Conservation (phyloP, 805 yeast species). For the Ogataea corticis region DNA sequence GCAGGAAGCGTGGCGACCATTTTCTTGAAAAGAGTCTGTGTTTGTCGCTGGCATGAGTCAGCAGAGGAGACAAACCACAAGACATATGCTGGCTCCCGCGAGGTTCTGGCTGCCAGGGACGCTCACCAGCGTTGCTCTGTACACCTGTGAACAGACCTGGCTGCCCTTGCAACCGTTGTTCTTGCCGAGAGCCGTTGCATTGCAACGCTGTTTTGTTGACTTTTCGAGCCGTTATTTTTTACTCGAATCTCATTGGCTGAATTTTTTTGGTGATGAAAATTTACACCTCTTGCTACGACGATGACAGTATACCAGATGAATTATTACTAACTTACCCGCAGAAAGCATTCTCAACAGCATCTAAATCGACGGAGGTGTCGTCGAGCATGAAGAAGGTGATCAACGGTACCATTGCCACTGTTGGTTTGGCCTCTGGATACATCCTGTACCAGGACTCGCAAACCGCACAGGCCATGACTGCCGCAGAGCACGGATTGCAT, state of each 20-base stretch:
- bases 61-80: too few relatives aligned
- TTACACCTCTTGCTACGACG: neutral
- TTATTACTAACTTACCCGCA: conserved; percentile 13
- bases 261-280: conserved; percentile 1
- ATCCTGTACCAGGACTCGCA: conserved; percentile 79
- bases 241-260: conserved; percentile 31
- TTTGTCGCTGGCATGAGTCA: too few relatives aligned
- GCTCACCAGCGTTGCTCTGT: too few relatives aligned
- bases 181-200: neutral
- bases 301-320: neutral
- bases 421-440: conserved; percentile 81
- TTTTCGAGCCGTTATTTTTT: conserved; percentile 26
- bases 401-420: conserved; percentile 65
- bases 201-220: conserved; percentile 2
- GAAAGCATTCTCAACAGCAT: conserved; percentile 38
- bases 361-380: conserved; percentile 32
- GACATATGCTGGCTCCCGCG: too few relatives aligned
- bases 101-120: too few relatives aligned
- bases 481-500: conserved; percentile 98
- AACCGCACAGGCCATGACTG: conserved; percentile 95
- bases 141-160: too few relatives aligned
- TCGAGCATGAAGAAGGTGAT: conserved; percentile 48
- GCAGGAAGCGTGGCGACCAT: too few relatives aligned
- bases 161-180: too few relatives aligned
- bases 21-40: too few relatives aligned